These are phyloP conservation scores for Scedosporium aurantiacum DNA, from an alignment of 2,329 filamentous ascomycete species.

Conservation along the genomic window DNA sequence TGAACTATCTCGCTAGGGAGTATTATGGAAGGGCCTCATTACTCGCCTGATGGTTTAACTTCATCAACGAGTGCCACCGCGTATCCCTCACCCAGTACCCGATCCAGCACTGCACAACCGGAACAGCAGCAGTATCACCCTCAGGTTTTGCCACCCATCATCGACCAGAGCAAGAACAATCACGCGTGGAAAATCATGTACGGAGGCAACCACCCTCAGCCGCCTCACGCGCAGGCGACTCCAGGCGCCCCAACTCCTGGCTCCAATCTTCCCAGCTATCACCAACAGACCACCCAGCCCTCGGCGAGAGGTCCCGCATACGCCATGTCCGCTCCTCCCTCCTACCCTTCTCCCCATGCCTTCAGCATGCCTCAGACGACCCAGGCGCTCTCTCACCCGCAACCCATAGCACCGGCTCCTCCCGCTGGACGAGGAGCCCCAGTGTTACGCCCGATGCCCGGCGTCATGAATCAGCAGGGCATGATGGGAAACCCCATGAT, in stretches of 20 bases:
- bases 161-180: constrained; percentile 26
- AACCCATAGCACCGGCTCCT: constrained; percentile 66
- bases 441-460: constrained; percentile 60
- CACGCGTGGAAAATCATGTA: constrained; percentile 38
- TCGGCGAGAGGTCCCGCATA: constrained; percentile 37
- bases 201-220: constrained; percentile 46
- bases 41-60: constrained; percentile 41
- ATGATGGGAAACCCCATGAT: constrained; percentile 42
- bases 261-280: constrained; percentile 43
- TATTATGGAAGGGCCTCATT: constrained; percentile 45
- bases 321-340: constrained; percentile 31
- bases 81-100: constrained; percentile 7
- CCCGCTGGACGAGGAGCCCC: constrained; percentile 44
- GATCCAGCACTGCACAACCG: constrained; percentile 4
- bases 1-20: not conserved
- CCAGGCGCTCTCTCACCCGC: constrained; percentile 57
- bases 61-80: constrained; percentile 4
- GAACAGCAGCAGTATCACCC: constrained; percentile 3
- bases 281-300: constrained; percentile 36
- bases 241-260: constrained; percentile 49
- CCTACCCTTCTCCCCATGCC: constrained; percentile 40
- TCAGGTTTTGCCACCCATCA: constrained; percentile 7
- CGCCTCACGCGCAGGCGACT: constrained; percentile 51
- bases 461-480: constrained; percentile 47
- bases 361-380: constrained; percentile 56